phyloP scores from a whole-genome alignment of 1,284 basidiomycete genomes.

The Trametes pubescens region DNA sequence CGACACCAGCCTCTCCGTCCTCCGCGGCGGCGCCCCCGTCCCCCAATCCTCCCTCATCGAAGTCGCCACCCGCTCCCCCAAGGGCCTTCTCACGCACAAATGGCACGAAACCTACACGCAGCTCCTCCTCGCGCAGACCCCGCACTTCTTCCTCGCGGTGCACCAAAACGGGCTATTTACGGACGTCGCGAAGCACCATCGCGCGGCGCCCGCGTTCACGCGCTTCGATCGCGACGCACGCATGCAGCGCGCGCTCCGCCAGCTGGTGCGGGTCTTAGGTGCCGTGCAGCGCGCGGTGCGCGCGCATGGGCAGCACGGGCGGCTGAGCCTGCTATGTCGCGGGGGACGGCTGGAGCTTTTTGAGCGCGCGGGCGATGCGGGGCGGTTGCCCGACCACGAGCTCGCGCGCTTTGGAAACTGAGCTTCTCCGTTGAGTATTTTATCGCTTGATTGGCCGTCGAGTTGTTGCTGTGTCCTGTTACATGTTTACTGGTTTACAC shows the following conservation, averaged over 20 bases:
- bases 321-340: slow-evolving; percentile 56
- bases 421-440: not conserved
- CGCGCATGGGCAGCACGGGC: slow-evolving; percentile 51
- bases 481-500: not conserved
- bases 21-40: slow-evolving; percentile 49
- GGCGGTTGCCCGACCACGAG: slow-evolving; percentile 52
- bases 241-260: slow-evolving; percentile 47
- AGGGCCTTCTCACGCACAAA: slow-evolving; percentile 42
- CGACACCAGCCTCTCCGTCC: slow-evolving; percentile 17
- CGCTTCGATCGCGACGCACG: slow-evolving; percentile 35
- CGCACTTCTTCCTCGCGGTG: slow-evolving; percentile 55
- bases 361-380: slow-evolving; percentile 43
- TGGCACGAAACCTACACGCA: slow-evolving; percentile 60
- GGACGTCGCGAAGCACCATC: slow-evolving; percentile 48
- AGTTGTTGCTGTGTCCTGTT: not conserved
- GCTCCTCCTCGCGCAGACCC: slow-evolving; percentile 62
- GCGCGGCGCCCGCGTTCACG: slow-evolving; percentile 43
- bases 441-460: not conserved
- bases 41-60: slow-evolving; percentile 57
- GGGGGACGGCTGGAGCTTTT: slow-evolving; percentile 53
- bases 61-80: slow-evolving; percentile 52
- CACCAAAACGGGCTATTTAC: slow-evolving; percentile 55
- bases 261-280: slow-evolving; percentile 49
- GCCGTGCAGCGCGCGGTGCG: slow-evolving; percentile 50
- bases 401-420: slow-evolving; percentile 46